Conservation (phyloP, 768 basidiomycete species). For the Rhizopogon rudus region DNA sequence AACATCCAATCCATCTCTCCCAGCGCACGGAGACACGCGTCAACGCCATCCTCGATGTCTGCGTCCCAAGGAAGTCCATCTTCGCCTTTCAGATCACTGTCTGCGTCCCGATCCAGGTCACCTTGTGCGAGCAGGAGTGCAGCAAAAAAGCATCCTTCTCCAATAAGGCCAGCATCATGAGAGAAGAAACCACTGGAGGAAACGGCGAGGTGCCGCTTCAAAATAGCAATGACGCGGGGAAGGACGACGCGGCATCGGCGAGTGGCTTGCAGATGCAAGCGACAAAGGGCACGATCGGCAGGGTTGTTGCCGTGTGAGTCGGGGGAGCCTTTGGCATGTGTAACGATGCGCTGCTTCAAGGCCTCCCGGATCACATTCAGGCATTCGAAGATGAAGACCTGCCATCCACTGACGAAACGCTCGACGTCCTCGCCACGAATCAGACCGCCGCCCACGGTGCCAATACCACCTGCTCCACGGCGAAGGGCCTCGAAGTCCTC, state of each 20-base stretch:
- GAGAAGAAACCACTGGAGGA: slow-evolving; percentile 56
- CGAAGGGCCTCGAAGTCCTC: slow-evolving; percentile 72
- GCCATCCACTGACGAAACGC: slow-evolving; percentile 81
- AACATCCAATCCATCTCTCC: slow-evolving; percentile 79
- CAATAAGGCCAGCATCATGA: slow-evolving; percentile 82
- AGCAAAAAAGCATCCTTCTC: slow-evolving; percentile 89
- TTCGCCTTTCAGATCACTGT: slow-evolving; percentile 18
- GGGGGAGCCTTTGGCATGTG: slow-evolving; percentile 33
- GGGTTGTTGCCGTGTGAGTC: slow-evolving; percentile 35
- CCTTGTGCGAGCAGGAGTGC: slow-evolving; percentile 67
- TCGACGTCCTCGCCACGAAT: slow-evolving; percentile 49
- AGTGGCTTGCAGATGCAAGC: slow-evolving; percentile 43
- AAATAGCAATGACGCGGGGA: slow-evolving; percentile 44
- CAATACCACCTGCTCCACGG: slow-evolving; percentile 37
- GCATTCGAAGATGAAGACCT: slow-evolving; percentile 90
- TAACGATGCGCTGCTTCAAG: slow-evolving; percentile 55
- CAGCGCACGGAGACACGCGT: slow-evolving; percentile 68
- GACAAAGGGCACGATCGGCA: slow-evolving; percentile 42
- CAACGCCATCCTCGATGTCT: slow-evolving; percentile 28
- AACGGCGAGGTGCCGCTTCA: slow-evolving; percentile 43
- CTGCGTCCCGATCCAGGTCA: slow-evolving; percentile 47
- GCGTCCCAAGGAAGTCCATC: slow-evolving; percentile 18
- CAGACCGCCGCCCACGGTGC: slow-evolving; percentile 27
- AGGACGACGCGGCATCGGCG: slow-evolving; percentile 45
- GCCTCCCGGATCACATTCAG: slow-evolving; percentile 85